A percentile compares a stretch with the other conserved stretches of the same genome.
phyloP scores from a whole-genome alignment of 1,284 basidiomycete genomes.

The Boletus hoseneyae region DNA sequence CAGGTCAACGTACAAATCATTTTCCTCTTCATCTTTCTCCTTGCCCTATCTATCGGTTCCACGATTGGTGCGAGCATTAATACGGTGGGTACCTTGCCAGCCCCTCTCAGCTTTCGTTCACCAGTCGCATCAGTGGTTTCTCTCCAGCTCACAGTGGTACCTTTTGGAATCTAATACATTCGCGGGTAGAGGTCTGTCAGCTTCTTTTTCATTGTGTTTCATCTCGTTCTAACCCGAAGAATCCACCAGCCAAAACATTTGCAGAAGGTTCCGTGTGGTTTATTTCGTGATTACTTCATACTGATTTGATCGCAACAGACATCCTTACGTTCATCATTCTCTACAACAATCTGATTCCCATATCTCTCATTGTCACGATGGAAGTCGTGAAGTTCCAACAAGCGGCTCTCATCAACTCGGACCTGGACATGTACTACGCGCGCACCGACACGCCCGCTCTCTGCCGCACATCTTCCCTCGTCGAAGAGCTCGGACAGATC shows the following conservation, averaged over 20 bases:
- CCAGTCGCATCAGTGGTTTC: constrained; percentile 63
- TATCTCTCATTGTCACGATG: constrained; percentile 99
- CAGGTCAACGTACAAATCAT: constrained; percentile 98
- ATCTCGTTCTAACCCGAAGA: constrained; percentile 5
- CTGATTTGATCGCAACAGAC: constrained; percentile 46
- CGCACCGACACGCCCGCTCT: constrained; percentile 94
- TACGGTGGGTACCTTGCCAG: constrained; percentile 37
- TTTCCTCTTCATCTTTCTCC: constrained; percentile 88
- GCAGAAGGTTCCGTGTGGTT: constrained; percentile 58
- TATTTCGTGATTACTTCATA: neutral
- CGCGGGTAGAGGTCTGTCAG: constrained; percentile 54
- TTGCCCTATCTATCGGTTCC: constrained; percentile 87
- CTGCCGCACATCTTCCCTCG: constrained; percentile 94
- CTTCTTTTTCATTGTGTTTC: neutral
- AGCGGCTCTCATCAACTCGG: constrained; percentile 94
- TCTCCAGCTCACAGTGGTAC: constrained; percentile 83
- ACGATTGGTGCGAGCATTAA: constrained; percentile 91
- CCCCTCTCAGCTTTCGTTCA: constrained; percentile 5
- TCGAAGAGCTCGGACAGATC: constrained; percentile 98
- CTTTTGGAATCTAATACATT: constrained; percentile 58
- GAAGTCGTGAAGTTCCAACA: constrained; percentile 99
- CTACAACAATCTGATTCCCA: constrained; percentile 99
- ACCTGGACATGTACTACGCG: constrained; percentile 95
- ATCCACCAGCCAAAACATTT: constrained; percentile 63
- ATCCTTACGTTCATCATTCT: constrained; percentile 98